Evolutionary conservation across 345 rosid species (phyloP), one percentile per base, ranked within the genome.

Genomic region (Boechera divaricarpa): DNA sequence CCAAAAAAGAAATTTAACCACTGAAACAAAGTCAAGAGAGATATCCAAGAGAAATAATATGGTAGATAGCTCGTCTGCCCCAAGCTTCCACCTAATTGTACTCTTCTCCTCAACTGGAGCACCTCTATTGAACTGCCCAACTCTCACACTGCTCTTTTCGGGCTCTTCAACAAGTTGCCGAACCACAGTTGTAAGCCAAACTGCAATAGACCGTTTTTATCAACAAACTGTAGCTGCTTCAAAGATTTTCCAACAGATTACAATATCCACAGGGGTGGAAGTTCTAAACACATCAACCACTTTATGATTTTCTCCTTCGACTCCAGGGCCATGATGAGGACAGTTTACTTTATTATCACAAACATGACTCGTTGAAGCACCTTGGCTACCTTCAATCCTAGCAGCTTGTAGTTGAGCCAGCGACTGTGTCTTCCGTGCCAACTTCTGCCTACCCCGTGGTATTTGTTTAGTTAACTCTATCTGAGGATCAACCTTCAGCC

Each of bases 341-440:
- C 96, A 88, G 82, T 62, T 83, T 65, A 84, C 84, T 85, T 87
- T 96, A 58, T 70, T 91, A 74, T 91, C 95, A 85, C 95, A 89
- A 33, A 91, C 85, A 74, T 92, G 99, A 78, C 99, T 95, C 10
- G 98, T 88, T 41, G 99, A 92, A 66, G 97, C 96, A 56, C 98
- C 99, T 82, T 87, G 98, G 85, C 98, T 95, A 84, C 91, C 91
- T 81, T 95, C 98, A 78, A 95, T 92, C 81, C 99, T 86, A 79
- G 93, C 88, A 83, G 97, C 87, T 62, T 94, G 94, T 82, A 95
- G 76, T 53, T 95, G 97, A 80, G 98, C 91, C 72, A 95, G 91
- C 60, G 93, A 89, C 74, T 88, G 98, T 58, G 93, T 92, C 83
- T 87, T 94, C 18, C 91, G 98, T 11, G 82, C 95, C 79, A 82